Evolutionary conservation across 2,329 filamentous ascomycete genomes (phyloP).

Genomic region (Dryadomyces quercus-mongolicae): DNA sequence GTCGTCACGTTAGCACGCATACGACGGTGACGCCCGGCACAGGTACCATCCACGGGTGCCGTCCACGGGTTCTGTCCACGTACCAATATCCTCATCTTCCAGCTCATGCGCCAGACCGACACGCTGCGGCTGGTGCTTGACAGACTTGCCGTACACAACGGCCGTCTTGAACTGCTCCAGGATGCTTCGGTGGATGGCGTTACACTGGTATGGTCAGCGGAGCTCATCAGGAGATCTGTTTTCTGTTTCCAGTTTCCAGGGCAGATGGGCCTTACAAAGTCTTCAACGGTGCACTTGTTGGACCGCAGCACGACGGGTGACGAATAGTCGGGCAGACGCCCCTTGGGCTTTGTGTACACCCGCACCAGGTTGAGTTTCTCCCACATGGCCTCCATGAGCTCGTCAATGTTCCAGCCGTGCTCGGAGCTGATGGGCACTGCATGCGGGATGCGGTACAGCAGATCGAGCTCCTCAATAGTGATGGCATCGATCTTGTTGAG

Average conservation of each 20-base stretch:
- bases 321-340: conserved; percentile 83
- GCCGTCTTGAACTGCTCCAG: conserved; percentile 91
- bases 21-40: not conserved
- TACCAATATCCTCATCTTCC: conserved; percentile 93
- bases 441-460: conserved; percentile 93
- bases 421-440: conserved; percentile 96
- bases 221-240: no score
- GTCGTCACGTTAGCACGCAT: conserved; percentile 15
- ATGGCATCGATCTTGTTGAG: conserved; percentile 99
- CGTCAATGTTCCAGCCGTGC: conserved; percentile 95
- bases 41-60: no score
- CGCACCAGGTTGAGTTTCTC: conserved; percentile 84
- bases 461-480: conserved; percentile 91
- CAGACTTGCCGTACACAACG: conserved; percentile 93
- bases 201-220: conserved; percentile 52
- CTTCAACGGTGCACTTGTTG: conserved; percentile 78
- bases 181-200: conserved; percentile 92
- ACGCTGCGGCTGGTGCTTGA: conserved; percentile 96
- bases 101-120: conserved; percentile 87
- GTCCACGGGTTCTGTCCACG: conserved; percentile 21
- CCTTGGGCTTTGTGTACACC: conserved; percentile 98
- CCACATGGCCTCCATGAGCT: conserved; percentile 95
- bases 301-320: conserved; percentile 80
- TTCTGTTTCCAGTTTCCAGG: no score
- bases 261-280: conserved; percentile 86